phyloP scores from a whole-genome alignment of 805 yeast species.

The Brettanomyces bruxellensis region DNA sequence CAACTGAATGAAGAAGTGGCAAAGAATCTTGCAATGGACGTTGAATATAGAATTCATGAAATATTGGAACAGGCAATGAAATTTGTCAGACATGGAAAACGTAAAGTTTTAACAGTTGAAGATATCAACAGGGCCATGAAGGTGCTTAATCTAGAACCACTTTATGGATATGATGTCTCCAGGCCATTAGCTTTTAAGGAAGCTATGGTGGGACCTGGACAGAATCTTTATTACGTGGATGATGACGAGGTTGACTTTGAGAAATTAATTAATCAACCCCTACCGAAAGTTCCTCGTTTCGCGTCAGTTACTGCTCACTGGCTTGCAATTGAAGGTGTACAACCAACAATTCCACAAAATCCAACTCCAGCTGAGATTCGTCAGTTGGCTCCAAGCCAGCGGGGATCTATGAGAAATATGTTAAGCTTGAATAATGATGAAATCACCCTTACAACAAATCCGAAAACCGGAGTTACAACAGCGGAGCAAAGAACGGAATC shows the following conservation, averaged over 20 bases:
- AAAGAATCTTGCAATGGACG: slow-evolving; percentile 94
- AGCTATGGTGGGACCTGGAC: slow-evolving; percentile 86
- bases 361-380: slow-evolving; percentile 78
- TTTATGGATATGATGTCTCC: slow-evolving; percentile 75
- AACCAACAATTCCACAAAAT: slow-evolving; percentile 95
- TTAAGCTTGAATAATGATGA: slow-evolving; percentile 43
- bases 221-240: slow-evolving; percentile 84
- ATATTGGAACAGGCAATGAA: slow-evolving; percentile 91
- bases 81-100: slow-evolving; percentile 89
- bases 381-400: slow-evolving; percentile 61
- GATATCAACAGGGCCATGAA: slow-evolving; percentile 78
- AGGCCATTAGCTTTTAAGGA: slow-evolving; percentile 74
- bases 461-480: slow-evolving; percentile 20
- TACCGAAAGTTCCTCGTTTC: slow-evolving; percentile 91
- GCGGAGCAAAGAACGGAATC: slow-evolving; percentile 17
- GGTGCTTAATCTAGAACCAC: slow-evolving; percentile 85
- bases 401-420: slow-evolving; percentile 75
- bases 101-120: slow-evolving; percentile 68
- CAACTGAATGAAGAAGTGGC: slow-evolving; percentile 84
- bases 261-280: slow-evolving; percentile 82
- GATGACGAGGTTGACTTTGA: slow-evolving; percentile 92
- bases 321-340: slow-evolving; percentile 98
- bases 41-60: slow-evolving; percentile 95
- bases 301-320: slow-evolving; percentile 93
- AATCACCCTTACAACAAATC: slow-evolving; percentile 20